A percentile compares a stretch with the other conserved stretches of the same genome.
Conservation (phyloP, 2,329 filamentous ascomycete species). For the Mycosphaerella sp. region DNA sequence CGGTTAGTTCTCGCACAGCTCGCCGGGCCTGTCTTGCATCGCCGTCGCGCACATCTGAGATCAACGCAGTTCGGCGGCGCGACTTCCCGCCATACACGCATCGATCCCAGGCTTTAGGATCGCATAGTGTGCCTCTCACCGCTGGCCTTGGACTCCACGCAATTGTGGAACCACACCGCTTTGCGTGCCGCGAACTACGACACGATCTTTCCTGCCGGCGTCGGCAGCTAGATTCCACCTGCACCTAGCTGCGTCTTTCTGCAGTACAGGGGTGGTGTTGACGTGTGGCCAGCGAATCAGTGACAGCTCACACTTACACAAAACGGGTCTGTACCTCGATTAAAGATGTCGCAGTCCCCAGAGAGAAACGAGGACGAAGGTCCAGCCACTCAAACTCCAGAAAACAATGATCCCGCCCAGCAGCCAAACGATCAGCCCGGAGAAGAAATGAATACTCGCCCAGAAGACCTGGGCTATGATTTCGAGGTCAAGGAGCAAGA, state of each 20-base stretch:
- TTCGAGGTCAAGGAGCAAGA: constrained; percentile 99
- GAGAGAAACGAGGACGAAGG: constrained; percentile 78
- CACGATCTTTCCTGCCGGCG: constrained; percentile 19
- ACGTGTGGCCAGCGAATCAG: constrained; percentile 31
- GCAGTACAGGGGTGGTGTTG: constrained; percentile 23
- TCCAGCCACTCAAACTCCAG: constrained; percentile 65
- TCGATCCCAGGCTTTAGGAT: constrained; percentile 11
- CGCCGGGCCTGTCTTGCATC: background rate
- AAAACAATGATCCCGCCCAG: constrained; percentile 88
- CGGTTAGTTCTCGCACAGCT: background rate
- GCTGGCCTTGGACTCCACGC: constrained; percentile 16
- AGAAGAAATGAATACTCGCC: constrained; percentile 27
- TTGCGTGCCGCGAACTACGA: constrained; percentile 20
- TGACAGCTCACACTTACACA: constrained; percentile 29
- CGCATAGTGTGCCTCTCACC: constrained; percentile 10
- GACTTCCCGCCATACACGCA: constrained; percentile 1
- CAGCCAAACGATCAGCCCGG: constrained; percentile 68
- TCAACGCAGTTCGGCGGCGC: constrained; percentile 1
- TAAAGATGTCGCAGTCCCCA: constrained; percentile 88
- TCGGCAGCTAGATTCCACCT: constrained; percentile 25
- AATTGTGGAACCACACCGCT: constrained; percentile 20
- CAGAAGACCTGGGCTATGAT: constrained; percentile 62
- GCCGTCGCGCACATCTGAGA: background rate
- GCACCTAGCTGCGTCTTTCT: constrained; percentile 19
- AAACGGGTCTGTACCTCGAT: constrained; percentile 40